Base-by-base conservation (phyloP, 2,329 filamentous ascomycete species). In the Penicillium thymicola region DNA sequence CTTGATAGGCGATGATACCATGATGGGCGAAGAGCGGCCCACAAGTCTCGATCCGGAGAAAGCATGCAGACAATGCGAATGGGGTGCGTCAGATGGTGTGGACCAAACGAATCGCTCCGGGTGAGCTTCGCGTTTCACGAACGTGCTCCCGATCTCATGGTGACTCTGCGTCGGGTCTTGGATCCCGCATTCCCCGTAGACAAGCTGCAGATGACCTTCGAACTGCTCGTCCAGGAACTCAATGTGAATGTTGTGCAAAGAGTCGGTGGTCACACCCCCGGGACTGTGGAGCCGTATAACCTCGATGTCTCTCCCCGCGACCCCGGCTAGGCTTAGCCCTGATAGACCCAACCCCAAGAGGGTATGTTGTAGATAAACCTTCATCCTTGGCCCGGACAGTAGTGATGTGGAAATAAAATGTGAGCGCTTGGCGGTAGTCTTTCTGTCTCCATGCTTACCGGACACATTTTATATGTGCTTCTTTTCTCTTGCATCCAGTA, bases 241-340 rank as follows among this genome's bases (percentile, higher is more conserved):
- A 21, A 82, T 67, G 42, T 81, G 75, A 30, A 82, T 70, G 61
- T 82, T 82, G 62, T 82, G 78, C 57, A 82, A 62, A 0, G 75
- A 77, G 55, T 75, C 73, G 0, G 71, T 59, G 1, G 69, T 74
- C 28, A 78, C 69, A 8, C 42, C 55, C 8, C 71, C 59, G 7
- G 71, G 72, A 16, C 69, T 70, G 52, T 70, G 70, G 42, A 75
- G 69, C n/a, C 54, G 57, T 36, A 61, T 41, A 7, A 50, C 40
- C 18, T 59, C 57, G 7, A 50, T 16, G 43, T 52, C 42, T 45
- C 57, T 44, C 37, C 43, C 55, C 3, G 37, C 55, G 4, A 51
- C 36, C 46, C 47, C 44, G 2, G 51, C 51, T n/a, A 50, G 16
- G 25, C 55, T 40, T 16, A 59, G 44, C 2, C 52, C 23, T 13